Evolutionary conservation across 2,329 filamentous ascomycete genomes (phyloP), one percentile per base, ranked within the genome.

Genomic region (Sporothrix humicola): DNA sequence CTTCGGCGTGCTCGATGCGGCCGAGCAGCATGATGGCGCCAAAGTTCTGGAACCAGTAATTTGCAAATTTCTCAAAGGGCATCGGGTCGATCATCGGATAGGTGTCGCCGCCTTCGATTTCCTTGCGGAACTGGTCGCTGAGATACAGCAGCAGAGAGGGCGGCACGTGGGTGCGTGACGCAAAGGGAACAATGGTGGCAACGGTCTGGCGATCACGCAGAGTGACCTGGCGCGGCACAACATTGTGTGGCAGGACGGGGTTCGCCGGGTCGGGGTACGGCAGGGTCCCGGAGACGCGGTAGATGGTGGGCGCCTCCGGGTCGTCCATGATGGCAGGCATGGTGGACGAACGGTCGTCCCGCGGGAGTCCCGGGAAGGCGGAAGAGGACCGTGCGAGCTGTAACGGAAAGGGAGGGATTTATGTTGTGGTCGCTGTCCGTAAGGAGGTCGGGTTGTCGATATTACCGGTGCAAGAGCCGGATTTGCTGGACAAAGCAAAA

Each of bases 1-100:
- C 89, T 72, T 89, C 77, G 37, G 88, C 84, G 73, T 86, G 87
- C 70, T 89, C 87, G 73, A 95, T 89, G 78, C 91, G 89, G 73
- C 94, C 94, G 58, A 96, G 85, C 26, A 97, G 85, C 93, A 97
- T 96, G 80, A 97, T 90, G 68, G 93, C 93, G 65, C 89, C 93
- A 79, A 97, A 97, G 82, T 94, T 94, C 79, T 93, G 92, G 81
- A 97, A 95, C 94, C 94, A 97, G 83, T 97, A 96, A 71, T 88
- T 85, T 10, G 90, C 91, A 79, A 97, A 97, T 76, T 87, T 88
- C 23, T 92, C 89, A n/a, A 91, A 84, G 4, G 91, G 85, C 82
- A 97, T 89, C 20, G 90, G 85, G 71, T 95, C 91, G 78, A 91
- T 89, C 92, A 97, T 95, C 26, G 94, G 93, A 81, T 97, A 97